These are phyloP conservation scores for Macrotyloma uniflorum DNA, from an alignment of 306 rosid genomes.

Conservation along the genomic window DNA sequence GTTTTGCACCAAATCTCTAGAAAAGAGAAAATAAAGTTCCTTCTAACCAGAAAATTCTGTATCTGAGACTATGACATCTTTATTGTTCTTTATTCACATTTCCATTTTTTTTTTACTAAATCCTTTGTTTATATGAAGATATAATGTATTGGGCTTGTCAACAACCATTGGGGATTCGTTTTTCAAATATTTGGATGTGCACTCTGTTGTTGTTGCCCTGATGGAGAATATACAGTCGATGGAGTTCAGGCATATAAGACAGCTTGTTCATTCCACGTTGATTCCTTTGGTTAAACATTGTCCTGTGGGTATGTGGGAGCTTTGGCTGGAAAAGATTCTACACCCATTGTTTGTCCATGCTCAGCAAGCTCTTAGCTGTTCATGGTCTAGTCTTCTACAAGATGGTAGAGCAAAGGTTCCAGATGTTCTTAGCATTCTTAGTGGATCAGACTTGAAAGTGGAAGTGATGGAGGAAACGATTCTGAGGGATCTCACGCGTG, in stretches of 20 bases:
- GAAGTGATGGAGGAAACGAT: constrained; percentile 97
- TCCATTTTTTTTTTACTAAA: constrained; percentile 31
- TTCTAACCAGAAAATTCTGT: constrained; percentile 36
- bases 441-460: constrained; percentile 83
- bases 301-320: constrained; percentile 84
- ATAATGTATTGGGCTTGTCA: constrained; percentile 91
- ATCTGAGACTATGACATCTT: not conserved
- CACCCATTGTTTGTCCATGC: constrained; percentile 73
- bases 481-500: constrained; percentile 88
- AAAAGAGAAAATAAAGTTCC: constrained; percentile 15
- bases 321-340: constrained; percentile 88
- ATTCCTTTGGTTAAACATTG: constrained; percentile 85
- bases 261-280: constrained; percentile 82
- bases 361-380: constrained; percentile 72
- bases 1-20: constrained; percentile 19
- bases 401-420: constrained; percentile 96
- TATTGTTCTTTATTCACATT: constrained; percentile 24
- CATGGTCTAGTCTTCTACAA: constrained; percentile 87
- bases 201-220: constrained; percentile 71
- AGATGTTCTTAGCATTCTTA: constrained; percentile 65
- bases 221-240: constrained; percentile 92
- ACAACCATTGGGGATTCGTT: constrained; percentile 80
- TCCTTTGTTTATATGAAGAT: constrained; percentile 54
- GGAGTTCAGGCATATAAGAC: constrained; percentile 96
- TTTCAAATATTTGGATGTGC: constrained; percentile 72